Conservation (phyloP, 2,329 filamentous ascomycete species). For the Diaporthe citrichinensis region DNA sequence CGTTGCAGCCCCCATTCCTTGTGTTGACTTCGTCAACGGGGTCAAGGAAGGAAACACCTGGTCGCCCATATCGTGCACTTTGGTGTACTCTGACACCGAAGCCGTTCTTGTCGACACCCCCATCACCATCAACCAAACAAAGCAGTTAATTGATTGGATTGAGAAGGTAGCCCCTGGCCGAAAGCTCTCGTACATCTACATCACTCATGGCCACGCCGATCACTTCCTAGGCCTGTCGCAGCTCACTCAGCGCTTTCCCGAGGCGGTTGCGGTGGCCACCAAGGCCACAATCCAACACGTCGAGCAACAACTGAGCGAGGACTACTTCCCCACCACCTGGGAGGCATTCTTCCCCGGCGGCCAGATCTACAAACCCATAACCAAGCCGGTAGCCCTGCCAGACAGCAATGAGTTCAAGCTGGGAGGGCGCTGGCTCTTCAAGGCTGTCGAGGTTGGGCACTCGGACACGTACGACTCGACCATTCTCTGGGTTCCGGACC, state of each 20-base stretch:
- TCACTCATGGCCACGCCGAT: constrained; percentile 59
- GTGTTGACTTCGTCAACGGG: background rate
- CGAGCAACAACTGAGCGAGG: constrained; percentile 43
- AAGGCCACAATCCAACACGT: constrained; percentile 44
- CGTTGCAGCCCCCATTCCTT: constrained; percentile 8
- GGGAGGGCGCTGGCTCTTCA: constrained; percentile 13
- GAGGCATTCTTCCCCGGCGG: constrained; percentile 44
- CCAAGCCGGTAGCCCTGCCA: constrained; percentile 42
- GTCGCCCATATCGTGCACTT: constrained; percentile 3
- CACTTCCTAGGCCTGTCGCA: constrained; percentile 54
- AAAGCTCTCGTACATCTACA: constrained; percentile 53
- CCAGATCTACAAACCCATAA: constrained; percentile 43
- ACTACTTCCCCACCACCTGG: constrained; percentile 44
- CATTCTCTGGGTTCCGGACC: background rate
- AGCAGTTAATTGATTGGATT: constrained; percentile 54
- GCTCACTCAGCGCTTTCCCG: constrained; percentile 50
- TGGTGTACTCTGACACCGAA: background rate
- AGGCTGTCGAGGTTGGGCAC: constrained; percentile 17
- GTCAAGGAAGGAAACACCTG: background rate
- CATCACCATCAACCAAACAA: constrained; percentile 49
- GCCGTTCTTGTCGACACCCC: constrained; percentile 57
- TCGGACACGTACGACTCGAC: constrained; percentile 21
- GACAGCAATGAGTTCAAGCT: constrained; percentile 9
- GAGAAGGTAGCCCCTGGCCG: constrained; percentile 48
- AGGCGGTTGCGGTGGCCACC: constrained; percentile 44